Evolutionary conservation across 768 basidiomycete species (phyloP), one percentile per base, ranked within the genome.

Genomic region (Grammothele lineata): DNA sequence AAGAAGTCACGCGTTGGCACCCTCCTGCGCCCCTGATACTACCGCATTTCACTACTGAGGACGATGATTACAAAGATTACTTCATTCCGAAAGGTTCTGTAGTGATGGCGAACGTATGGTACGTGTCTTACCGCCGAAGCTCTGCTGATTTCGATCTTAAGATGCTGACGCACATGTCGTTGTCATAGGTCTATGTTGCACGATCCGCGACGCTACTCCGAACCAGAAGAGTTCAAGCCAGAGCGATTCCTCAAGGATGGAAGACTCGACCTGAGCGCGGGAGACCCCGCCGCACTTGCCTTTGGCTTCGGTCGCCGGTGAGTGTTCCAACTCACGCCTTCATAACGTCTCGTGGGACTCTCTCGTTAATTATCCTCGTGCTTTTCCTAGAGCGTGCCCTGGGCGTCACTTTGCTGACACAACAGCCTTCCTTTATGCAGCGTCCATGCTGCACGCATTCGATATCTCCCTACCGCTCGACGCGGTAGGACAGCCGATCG

Each of bases 221-320:
- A 77, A 12, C 78, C 78, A 0, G 56, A 64, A 7, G 55, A 51
- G 15, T 80, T 81, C 56, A 67, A 73, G 34, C 78, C 78, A 0
- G 72, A 74, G 19, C 65, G 77, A 19, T 79, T 73, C 55, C 40
- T 75, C 27, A 54, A 58, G 26, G 40, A 57, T 26, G 53, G 55
- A 3, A 47, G 40, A 26, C 23, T 19, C 33, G 50, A 54, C 19
- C 22, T 39, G 3, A 22, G 17, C 19, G 38, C 36, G 41, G 38
- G 12, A 21, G 43, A 44, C 19, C 49, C 49, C 8, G n/a, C 26
- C 4, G n/a, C 5, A 10, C 23, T 57, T 15, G 47, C 47, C 8
- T 65, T 63, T 45, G 64, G 62, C 15, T 58, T 33, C 46, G 63
- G 60, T 5, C 42, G 49, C 24, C 32, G 49, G 49, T 46, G 11